These are phyloP conservation scores for Lenwebbia sp. DNA, from an alignment of 345 rosid species.

Conservation along the genomic window DNA sequence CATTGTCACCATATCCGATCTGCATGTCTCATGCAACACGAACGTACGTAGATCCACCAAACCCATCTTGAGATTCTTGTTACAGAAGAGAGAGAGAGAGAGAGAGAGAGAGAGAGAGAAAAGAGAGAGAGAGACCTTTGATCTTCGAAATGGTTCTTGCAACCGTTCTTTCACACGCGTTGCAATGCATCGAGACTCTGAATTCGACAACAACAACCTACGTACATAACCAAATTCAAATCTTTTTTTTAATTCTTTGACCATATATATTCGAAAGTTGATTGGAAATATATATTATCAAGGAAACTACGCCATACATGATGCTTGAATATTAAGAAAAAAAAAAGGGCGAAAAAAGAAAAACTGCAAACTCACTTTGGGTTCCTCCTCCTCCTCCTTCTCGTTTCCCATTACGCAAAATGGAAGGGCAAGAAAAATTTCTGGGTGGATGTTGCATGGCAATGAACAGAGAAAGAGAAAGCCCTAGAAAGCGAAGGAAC, in stretches of 20 bases:
- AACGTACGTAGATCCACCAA: not conserved
- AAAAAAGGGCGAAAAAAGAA: not conserved
- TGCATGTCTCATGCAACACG: not conserved
- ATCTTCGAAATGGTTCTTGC: constrained; percentile 47
- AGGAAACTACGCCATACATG: too few species aligned
- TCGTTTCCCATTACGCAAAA: not conserved
- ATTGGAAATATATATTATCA: not conserved
- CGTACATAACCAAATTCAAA: not conserved
- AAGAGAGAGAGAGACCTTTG: constrained; percentile 29
- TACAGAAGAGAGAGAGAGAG: not conserved
- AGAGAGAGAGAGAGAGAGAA: too few species aligned
- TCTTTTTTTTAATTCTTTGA: not conserved
- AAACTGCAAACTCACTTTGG: constrained; percentile 14
- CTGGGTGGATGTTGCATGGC: not conserved
- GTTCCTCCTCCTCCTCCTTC: constrained; percentile 5
- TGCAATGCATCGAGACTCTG: constrained; percentile 59
- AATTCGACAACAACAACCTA: constrained; percentile 42
- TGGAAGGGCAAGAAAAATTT: not conserved
- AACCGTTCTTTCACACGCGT: constrained; percentile 65
- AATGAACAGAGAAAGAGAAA: not conserved
- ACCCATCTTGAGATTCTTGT: not conserved
- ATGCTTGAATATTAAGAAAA: not conserved
- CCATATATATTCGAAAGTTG: not conserved
- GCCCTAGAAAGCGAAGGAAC: not conserved
- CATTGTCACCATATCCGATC: not conserved